Evolutionary conservation across 495 filamentous ascomycete genomes (phyloP).

Genomic region (Zalerion maritima): DNA sequence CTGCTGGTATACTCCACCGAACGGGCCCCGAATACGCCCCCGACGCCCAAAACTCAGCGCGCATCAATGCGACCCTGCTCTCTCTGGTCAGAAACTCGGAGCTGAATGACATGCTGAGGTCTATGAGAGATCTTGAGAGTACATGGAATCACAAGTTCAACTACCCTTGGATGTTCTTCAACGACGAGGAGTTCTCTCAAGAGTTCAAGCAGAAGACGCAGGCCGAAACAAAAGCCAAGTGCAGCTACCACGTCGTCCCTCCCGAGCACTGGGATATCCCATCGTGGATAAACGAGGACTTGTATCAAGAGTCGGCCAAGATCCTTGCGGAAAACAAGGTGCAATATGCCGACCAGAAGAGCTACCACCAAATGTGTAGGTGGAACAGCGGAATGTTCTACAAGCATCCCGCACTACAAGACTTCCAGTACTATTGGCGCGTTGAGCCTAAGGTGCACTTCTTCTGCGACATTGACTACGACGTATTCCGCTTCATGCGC

Average conservation of each 20-base stretch:
- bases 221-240: slow-evolving; percentile 69
- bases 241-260: slow-evolving; percentile 75
- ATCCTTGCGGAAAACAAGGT: slow-evolving; percentile 72
- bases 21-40: slow-evolving; percentile 60
- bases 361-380: slow-evolving; percentile 98
- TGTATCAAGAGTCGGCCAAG: slow-evolving; percentile 72
- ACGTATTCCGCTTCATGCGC: slow-evolving; percentile 95
- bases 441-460: slow-evolving; percentile 98
- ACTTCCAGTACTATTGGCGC: slow-evolving; percentile 92
- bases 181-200: slow-evolving; percentile 79
- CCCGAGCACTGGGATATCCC: slow-evolving; percentile 90
- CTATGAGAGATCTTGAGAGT: slow-evolving; percentile 81
- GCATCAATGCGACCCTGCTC: slow-evolving; percentile 86
- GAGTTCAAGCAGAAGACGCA: slow-evolving; percentile 79
- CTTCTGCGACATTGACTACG: slow-evolving; percentile 98
- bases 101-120: slow-evolving; percentile 62
- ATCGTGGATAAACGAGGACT: slow-evolving; percentile 75
- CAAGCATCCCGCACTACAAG: slow-evolving; percentile 74
- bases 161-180: slow-evolving; percentile 99
- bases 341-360: slow-evolving; percentile 75
- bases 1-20: slow-evolving; percentile 55
- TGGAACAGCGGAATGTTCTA: slow-evolving; percentile 99
- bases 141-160: slow-evolving; percentile 99
- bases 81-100: slow-evolving; percentile 91
- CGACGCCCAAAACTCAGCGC: slow-evolving; percentile 54